Percentiles rank a stretch among this genome's conserved stretches.
phyloP scores from a whole-genome alignment of 768 basidiomycete genomes.

The Hypholoma sublateritium region DNA sequence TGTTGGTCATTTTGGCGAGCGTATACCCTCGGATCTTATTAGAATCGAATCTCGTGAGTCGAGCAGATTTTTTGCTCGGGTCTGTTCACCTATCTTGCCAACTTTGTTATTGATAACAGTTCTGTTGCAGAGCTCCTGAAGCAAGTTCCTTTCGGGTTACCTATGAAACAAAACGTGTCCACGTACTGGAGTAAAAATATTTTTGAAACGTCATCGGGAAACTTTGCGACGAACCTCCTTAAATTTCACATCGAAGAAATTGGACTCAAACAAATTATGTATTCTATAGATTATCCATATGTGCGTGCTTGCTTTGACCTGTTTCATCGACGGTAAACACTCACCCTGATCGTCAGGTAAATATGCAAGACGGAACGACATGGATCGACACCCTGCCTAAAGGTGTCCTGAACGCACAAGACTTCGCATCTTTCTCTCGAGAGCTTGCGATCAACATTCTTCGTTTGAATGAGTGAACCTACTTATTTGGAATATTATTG shows the following conservation, averaged over 20 bases:
- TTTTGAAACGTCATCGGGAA: conserved; percentile 40
- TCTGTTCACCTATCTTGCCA: no score
- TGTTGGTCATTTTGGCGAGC: conserved; percentile 43
- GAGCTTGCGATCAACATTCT: conserved; percentile 12
- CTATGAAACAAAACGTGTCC: conserved; percentile 36
- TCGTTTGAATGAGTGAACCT: conserved; percentile 7
- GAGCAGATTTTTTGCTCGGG: not conserved
- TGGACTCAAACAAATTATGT: conserved; percentile 39
- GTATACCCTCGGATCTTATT: conserved; percentile 40
- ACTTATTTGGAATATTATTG: no score
- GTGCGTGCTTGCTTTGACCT: conserved; percentile 16
- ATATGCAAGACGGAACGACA: conserved; percentile 9
- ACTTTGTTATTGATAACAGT: not conserved
- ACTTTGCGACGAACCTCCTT: conserved; percentile 38
- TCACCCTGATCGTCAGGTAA: conserved; percentile 1
- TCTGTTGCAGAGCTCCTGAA: conserved; percentile 28
- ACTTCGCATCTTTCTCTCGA: conserved; percentile 10
- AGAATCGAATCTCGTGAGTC: conserved; percentile 38
- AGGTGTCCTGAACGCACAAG: not conserved
- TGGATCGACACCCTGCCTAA: conserved; percentile 9
- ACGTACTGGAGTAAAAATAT: conserved; percentile 40
- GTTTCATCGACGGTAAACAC: not conserved
- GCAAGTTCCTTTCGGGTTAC: conserved; percentile 27
- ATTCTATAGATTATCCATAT: conserved; percentile 39
- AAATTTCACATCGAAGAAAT: conserved; percentile 39